Evolutionary conservation across 495 filamentous ascomycete genomes (phyloP).

Genomic region (Penicillium antarcticum): DNA sequence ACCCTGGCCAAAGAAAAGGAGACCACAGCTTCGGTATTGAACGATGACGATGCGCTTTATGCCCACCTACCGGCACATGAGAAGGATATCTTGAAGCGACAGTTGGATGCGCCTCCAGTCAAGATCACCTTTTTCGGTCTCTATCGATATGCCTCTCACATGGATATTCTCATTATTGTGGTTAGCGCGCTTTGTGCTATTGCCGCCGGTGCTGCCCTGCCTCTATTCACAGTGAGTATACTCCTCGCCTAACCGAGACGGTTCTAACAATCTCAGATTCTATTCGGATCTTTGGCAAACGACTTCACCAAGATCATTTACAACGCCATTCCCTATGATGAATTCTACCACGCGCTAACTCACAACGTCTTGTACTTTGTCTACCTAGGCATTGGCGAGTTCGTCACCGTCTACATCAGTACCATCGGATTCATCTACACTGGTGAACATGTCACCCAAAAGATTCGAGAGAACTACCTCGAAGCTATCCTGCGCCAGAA

Average conservation of each 20-base stretch:
- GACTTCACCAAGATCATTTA: constrained; percentile 64
- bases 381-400: constrained; percentile 85
- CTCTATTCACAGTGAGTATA: constrained; percentile 73
- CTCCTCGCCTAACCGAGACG: background rate
- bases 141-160: constrained; percentile 75
- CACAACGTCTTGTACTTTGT: constrained; percentile 81
- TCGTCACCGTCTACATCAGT: constrained; percentile 73
- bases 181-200: constrained; percentile 67
- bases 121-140: constrained; percentile 64
- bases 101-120: constrained; percentile 65
- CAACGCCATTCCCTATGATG: constrained; percentile 38
- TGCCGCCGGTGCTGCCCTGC: constrained; percentile 74
- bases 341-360: constrained; percentile 59
- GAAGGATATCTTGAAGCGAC: constrained; percentile 61
- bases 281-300: constrained; percentile 75
- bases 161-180: constrained; percentile 70
- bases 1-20: constrained; percentile 23
- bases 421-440: constrained; percentile 93
- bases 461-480: constrained; percentile 82
- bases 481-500: constrained; percentile 83
- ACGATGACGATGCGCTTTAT: constrained; percentile 33
- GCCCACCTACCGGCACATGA: constrained; percentile 51
- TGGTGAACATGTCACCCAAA: constrained; percentile 81
- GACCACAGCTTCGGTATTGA: constrained; percentile 10
- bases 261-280: constrained; percentile 31